These are phyloP conservation scores for Hygrophila difformis DNA, from an alignment of 257 asterid genomes.

Conservation along the genomic window DNA sequence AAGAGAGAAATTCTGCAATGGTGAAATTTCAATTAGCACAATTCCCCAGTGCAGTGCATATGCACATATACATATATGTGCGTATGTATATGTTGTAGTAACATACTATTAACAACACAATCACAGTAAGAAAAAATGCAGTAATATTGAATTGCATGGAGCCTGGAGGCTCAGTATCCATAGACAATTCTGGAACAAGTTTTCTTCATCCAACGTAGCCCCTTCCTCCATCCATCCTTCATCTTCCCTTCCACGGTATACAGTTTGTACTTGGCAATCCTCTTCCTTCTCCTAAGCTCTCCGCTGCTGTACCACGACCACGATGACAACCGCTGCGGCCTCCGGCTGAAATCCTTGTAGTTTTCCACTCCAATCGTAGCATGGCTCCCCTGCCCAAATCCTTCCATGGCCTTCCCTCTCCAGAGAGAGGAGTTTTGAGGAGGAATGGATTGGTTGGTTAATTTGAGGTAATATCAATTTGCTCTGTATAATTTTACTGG, in stretches of 20 bases:
- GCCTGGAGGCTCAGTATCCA: conserved; percentile 18
- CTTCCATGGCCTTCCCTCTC: no score
- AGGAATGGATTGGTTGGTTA: no score
- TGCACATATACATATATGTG: neutral
- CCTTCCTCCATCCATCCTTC: conserved; percentile 37
- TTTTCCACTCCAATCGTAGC: no score
- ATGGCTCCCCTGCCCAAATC: no score
- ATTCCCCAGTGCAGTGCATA: neutral
- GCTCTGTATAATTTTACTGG: no score
- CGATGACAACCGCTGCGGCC: neutral
- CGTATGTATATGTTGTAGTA: neutral
- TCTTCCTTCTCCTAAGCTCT: conserved; percentile 50
- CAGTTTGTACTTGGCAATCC: conserved; percentile 50
- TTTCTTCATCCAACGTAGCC: conserved; percentile 55
- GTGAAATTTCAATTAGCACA: no score
- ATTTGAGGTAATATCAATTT: no score
- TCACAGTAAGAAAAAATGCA: no score
- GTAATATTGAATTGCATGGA: neutral
- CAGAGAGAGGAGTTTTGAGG: no score
- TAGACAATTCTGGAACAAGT: conserved; percentile 42
- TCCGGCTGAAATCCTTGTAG: conserved; percentile 23
- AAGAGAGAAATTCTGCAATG: no score
- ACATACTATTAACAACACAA: no score
- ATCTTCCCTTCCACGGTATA: conserved; percentile 63
- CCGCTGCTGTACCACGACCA: conserved; percentile 30